Percentiles rank a stretch among this genome's conserved stretches.
phyloP scores from a whole-genome alignment of 495 filamentous ascomycete genomes.

The Annulohypoxylon moriforme region DNA sequence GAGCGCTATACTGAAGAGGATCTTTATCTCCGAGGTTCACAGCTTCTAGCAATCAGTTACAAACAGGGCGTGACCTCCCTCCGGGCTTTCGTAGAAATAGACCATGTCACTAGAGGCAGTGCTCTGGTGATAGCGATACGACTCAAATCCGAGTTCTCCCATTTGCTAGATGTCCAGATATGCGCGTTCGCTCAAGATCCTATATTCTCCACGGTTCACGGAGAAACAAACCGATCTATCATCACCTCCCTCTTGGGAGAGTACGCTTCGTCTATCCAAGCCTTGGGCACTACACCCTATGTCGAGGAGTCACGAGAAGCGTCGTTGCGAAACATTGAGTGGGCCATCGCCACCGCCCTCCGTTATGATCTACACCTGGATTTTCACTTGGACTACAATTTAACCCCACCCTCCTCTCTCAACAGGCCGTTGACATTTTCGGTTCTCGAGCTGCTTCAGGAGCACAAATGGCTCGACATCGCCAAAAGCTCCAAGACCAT shows the following conservation, averaged over 20 bases:
- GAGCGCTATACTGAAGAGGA: conserved; percentile 67
- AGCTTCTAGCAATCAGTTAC: conserved; percentile 75
- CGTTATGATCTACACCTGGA: conserved; percentile 68
- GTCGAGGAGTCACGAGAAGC: conserved; percentile 66
- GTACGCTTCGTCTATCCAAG: conserved; percentile 65
- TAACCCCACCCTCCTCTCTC: conserved; percentile 53
- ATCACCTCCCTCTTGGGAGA: conserved; percentile 36
- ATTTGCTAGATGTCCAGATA: conserved; percentile 72
- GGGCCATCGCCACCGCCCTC: conserved; percentile 66
- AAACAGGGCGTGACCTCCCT: conserved; percentile 75
- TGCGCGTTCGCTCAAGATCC: conserved; percentile 79
- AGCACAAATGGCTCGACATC: conserved; percentile 58
- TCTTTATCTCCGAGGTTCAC: conserved; percentile 69
- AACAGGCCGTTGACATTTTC: conserved; percentile 63
- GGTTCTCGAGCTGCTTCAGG: conserved; percentile 62
- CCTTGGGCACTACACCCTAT: conserved; percentile 76
- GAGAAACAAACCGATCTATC: conserved; percentile 47
- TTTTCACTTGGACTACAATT: conserved; percentile 79
- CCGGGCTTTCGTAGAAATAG: conserved; percentile 80
- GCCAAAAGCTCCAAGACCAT: conserved; percentile 60
- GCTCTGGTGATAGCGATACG: conserved; percentile 68
- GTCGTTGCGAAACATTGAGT: conserved; percentile 70
- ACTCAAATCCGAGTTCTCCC: conserved; percentile 67
- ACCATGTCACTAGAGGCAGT: conserved; percentile 67
- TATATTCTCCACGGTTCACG: conserved; percentile 67